These are phyloP conservation scores for Pueraria montana DNA, from an alignment of 306 rosid genomes.

Conservation along the genomic window DNA sequence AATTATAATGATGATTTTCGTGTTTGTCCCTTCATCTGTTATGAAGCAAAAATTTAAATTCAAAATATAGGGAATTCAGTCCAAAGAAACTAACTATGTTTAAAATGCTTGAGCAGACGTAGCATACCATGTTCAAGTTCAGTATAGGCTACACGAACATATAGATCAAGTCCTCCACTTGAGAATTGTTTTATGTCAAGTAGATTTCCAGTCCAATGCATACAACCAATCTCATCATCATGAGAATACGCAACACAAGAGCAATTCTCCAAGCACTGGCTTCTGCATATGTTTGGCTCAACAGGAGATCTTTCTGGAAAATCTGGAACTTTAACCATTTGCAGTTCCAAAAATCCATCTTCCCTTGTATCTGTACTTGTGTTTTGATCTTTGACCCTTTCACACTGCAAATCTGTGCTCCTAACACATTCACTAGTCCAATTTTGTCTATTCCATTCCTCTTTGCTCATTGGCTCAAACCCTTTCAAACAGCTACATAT, in stretches of 20 bases:
- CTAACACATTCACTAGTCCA: constrained; percentile 50
- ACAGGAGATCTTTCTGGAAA: background rate
- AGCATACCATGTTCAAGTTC: constrained; percentile 34
- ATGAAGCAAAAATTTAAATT: background rate
- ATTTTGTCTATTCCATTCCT: constrained; percentile 45
- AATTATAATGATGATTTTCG: constrained; percentile 14
- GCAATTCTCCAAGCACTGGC: constrained; percentile 41
- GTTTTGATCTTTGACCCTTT: constrained; percentile 24
- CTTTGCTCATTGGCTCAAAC: constrained; percentile 45
- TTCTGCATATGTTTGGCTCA: background rate
- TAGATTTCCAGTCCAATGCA: constrained; percentile 10
- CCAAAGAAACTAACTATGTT: too few relatives aligned
- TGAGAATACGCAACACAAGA: constrained; percentile 47
- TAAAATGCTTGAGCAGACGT: background rate
- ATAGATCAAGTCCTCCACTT: constrained; percentile 23
- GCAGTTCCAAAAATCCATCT: constrained; percentile 51
- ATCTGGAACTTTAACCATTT: constrained; percentile 51
- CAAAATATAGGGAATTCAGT: background rate
- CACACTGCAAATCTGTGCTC: constrained; percentile 47
- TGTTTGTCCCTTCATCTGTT: background rate
- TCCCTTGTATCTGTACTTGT: background rate
- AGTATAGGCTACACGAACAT: constrained; percentile 24
- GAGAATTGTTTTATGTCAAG: constrained; percentile 37
- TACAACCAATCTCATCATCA: constrained; percentile 3
- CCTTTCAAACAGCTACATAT: constrained; percentile 59